A percentile compares a stretch with the other conserved stretches of the same genome.
Evolutionary conservation across 805 yeast genomes (phyloP).

Genomic region (Debaryomyces castellii): DNA sequence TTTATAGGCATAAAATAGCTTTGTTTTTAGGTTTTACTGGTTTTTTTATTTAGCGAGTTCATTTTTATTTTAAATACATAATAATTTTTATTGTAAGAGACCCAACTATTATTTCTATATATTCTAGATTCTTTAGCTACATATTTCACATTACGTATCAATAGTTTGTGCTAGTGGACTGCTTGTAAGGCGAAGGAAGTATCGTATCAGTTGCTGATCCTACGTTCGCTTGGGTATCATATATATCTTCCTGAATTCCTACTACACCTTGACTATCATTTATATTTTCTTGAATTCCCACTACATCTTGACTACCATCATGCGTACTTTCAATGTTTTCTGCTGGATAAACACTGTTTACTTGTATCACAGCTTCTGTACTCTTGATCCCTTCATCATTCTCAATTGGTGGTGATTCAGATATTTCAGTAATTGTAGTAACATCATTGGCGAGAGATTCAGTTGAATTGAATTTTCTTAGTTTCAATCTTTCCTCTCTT

Average conservation of each 20-base stretch:
- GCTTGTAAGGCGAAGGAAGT: too few species aligned
- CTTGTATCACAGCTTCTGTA: too few species aligned
- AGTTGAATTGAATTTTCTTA: slow-evolving; percentile 20
- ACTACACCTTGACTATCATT: too few species aligned
- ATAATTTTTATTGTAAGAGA: neutral
- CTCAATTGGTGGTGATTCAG: neutral
- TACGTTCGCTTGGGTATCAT: too few species aligned
- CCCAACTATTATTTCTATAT: neutral
- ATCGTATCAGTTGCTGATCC: too few species aligned
- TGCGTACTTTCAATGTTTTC: too few species aligned
- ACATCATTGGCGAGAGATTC: neutral
- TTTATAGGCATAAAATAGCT: slow-evolving; percentile 30
- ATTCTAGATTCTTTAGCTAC: neutral
- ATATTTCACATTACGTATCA: too few species aligned
- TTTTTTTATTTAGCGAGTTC: neutral
- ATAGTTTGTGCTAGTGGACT: too few species aligned
- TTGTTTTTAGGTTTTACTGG: neutral
- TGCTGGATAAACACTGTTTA: neutral
- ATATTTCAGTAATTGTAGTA: neutral
- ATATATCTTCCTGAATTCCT: too few species aligned
- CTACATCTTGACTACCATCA: too few species aligned
- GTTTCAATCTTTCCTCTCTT: slow-evolving; percentile 32
- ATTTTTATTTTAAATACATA: neutral
- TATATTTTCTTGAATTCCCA: too few species aligned
- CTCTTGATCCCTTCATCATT: too few species aligned